These are phyloP conservation scores for Ceratocystis papillata DNA, from an alignment of 2,329 filamentous ascomycete species.

Conservation along the genomic window DNA sequence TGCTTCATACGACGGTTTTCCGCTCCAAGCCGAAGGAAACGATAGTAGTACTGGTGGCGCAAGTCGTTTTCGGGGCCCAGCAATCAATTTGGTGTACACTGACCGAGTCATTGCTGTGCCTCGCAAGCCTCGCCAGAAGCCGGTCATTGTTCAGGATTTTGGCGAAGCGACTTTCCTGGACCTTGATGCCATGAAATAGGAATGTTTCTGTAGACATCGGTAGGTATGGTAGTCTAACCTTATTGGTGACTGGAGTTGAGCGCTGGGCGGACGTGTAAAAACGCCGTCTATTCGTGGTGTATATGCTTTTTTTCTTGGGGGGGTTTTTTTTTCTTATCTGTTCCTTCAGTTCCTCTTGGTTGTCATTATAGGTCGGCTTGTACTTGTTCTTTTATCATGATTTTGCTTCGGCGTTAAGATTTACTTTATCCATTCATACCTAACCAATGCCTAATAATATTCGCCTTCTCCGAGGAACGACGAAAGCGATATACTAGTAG, in stretches of 20 bases:
- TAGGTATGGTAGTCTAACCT: too few species aligned
- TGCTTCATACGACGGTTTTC: background rate
- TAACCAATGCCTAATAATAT: background rate
- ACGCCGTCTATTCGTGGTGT: background rate
- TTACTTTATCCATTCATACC: background rate
- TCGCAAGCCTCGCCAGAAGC: slow-evolving; percentile 23
- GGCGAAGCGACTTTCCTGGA: slow-evolving; percentile 57
- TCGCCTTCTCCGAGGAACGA: background rate
- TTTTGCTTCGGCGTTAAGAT: background rate
- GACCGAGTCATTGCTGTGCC: slow-evolving; percentile 43
- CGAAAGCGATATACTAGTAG: background rate
- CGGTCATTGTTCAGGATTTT: slow-evolving; percentile 43
- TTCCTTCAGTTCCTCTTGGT: background rate
- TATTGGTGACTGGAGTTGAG: too few species aligned
- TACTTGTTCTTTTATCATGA: background rate
- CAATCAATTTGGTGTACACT: slow-evolving; percentile 33
- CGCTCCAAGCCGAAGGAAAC: background rate
- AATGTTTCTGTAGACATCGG: too few species aligned
- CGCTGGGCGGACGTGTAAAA: too few species aligned
- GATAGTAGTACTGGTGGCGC: too few species aligned
- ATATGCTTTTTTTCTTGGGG: background rate
- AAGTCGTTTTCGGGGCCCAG: slow-evolving; percentile 31
- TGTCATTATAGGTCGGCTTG: background rate
- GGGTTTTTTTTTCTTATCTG: background rate
- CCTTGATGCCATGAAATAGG: slow-evolving; percentile 3